Conservation (phyloP, 2,329 filamentous ascomycete species). For the Fusarium secorum region DNA sequence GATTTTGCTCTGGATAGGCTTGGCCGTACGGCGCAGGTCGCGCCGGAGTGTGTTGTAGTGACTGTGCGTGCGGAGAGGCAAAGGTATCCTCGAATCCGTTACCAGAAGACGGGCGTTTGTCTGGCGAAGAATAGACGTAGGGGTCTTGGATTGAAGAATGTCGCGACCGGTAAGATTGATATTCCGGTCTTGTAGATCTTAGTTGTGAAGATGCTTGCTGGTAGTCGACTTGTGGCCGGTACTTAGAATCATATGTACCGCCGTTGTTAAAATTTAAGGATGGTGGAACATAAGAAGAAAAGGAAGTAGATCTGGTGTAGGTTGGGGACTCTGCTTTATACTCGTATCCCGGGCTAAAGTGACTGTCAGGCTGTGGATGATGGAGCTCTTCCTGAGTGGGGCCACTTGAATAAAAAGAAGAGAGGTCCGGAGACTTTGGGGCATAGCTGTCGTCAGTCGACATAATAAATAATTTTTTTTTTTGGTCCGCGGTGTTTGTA, state of each 20-base stretch:
- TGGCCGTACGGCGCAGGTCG: slow-evolving; percentile 20
- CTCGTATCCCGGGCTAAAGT: slow-evolving; percentile 44
- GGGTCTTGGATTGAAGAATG: slow-evolving; percentile 27
- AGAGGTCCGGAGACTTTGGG: slow-evolving; percentile 67
- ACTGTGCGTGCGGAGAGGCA: slow-evolving; percentile 12
- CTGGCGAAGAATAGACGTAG: slow-evolving; percentile 17
- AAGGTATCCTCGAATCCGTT: slow-evolving; percentile 17
- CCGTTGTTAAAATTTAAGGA: slow-evolving; percentile 35
- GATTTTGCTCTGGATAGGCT: slow-evolving; percentile 23
- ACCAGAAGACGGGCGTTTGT: slow-evolving; percentile 3
- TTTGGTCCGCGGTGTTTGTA: slow-evolving; percentile 27
- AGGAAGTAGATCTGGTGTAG: slow-evolving; percentile 38
- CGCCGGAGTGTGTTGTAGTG: slow-evolving; percentile 27
- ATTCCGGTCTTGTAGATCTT: slow-evolving; percentile 30
- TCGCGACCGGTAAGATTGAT: slow-evolving; percentile 36
- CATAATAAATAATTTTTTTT: slow-evolving; percentile 46
- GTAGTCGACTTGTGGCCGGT: slow-evolving; percentile 38
- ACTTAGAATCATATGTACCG: slow-evolving; percentile 22
- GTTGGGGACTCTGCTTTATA: slow-evolving; percentile 47
- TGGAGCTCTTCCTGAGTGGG: slow-evolving; percentile 48
- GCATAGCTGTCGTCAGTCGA: slow-evolving; percentile 63
- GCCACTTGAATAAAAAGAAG: slow-evolving; percentile 59
- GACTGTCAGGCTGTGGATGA: slow-evolving; percentile 44
- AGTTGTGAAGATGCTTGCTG: slow-evolving; percentile 38
- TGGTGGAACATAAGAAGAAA: slow-evolving; percentile 39